Conservation (phyloP, 1,284 basidiomycete species). For the Porodaedalea pini region DNA sequence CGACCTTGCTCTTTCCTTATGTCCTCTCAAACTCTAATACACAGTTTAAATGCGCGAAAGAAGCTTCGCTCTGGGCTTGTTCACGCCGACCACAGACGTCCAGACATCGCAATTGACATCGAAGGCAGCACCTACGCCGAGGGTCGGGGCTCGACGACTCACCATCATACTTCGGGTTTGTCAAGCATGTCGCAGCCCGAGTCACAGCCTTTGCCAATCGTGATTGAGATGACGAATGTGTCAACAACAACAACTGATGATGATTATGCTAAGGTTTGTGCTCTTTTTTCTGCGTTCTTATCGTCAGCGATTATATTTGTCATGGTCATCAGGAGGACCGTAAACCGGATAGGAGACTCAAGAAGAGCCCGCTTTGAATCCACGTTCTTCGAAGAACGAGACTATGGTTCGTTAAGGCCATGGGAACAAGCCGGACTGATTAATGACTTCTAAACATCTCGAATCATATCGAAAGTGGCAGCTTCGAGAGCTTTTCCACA, state of each 20-base stretch:
- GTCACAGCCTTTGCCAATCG: not conserved
- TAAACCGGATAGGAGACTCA: not conserved
- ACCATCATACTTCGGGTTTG: not conserved
- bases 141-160: not conserved
- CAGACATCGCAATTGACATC: not conserved
- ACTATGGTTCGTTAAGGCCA: too few relatives aligned
- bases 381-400: too few relatives aligned
- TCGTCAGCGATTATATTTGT: too few relatives aligned
- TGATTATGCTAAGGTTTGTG: slow-evolving; percentile 2
- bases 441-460: too few relatives aligned
- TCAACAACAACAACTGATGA: not conserved
- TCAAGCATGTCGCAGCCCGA: not conserved
- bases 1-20: not conserved
- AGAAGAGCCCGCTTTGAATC: not conserved
- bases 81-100: not conserved
- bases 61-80: not conserved
- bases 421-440: too few relatives aligned
- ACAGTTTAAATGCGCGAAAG: slow-evolving; percentile 3
- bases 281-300: too few relatives aligned
- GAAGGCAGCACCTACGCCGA: not conserved
- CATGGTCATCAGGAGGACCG: too few relatives aligned
- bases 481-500: too few relatives aligned
- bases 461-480: too few relatives aligned
- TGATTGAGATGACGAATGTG: slow-evolving; percentile 1
- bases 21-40: not conserved